Base-by-base conservation (phyloP, 2,329 filamentous ascomycete species). In the Magnaporthiopsis rhizophila region DNA sequence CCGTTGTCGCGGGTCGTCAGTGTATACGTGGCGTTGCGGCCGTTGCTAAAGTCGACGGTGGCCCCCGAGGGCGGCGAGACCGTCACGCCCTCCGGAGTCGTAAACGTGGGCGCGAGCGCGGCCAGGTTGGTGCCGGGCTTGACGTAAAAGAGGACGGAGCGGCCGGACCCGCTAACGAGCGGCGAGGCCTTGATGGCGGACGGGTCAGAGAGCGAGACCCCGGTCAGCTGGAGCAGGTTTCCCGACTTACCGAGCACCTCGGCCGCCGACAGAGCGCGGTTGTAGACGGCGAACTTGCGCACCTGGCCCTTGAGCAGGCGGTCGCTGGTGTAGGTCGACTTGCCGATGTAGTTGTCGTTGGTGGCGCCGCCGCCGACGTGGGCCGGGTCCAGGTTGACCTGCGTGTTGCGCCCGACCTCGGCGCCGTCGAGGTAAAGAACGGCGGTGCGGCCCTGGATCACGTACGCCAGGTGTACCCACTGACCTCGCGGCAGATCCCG, bases 361-460 rank as follows among this genome's bases (percentile, higher is more conserved):
- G 70, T 71, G 58, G 63, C 64, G 36, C 69, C 69, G 38, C 56
- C 65, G 15, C 70, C 69, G 57, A 71, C 67, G 30, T 53, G 63
- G 30, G 59, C 60, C 1, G 69, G 69, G 3, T 64, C 64, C 57
- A 24, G 66, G 62, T 18, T 68, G 63, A 68, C 30, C 62, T 62
- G 53, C 9, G 26, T 58, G 59, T 62, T 61, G 79, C 79, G 81
- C 66, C 74, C 79, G 62, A 72, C 71, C 15, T 79, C 77, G 36
- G 76, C 75, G 63, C 75, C 73, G 64, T 77, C 72, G 24, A 81
- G 69, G 32, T 76, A 72, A 30, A 73, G 66, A 7, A 71, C 70
- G 50, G 65, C 58, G 3, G 66, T 68, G 3, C 65, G 58, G 30
- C 66, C 65, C n/a, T 61, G 50, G 30, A 71, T 62, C 8, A 66